These are phyloP conservation scores for Pythium biforme DNA, from an alignment of 352 stramenopile genomes.

Conservation along the genomic window DNA sequence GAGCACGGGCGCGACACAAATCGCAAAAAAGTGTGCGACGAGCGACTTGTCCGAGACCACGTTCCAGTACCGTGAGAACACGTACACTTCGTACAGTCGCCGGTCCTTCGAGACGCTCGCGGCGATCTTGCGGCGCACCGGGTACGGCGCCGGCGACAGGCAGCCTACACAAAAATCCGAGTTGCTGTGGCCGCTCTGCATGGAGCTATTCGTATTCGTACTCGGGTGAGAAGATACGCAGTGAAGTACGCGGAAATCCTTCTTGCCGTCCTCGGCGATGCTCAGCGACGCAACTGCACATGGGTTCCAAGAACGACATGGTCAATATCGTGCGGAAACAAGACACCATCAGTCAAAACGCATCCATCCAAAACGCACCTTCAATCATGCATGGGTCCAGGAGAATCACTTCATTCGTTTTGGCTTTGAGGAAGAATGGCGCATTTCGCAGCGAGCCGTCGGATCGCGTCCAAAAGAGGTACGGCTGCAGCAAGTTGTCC, in stretches of 20 bases:
- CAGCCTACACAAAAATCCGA: constrained; percentile 64
- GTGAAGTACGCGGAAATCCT: constrained; percentile 78
- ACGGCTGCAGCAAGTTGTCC: constrained; percentile 74
- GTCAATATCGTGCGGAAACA: neutral
- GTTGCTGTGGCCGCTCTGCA: constrained; percentile 26
- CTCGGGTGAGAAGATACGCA: constrained; percentile 54
- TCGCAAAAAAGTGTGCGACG: constrained; percentile 58
- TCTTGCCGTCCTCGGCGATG: constrained; percentile 54
- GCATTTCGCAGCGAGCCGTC: constrained; percentile 58
- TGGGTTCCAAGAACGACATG: neutral
- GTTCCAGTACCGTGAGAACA: constrained; percentile 84
- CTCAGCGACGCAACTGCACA: constrained; percentile 62
- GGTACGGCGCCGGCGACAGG: constrained; percentile 46
- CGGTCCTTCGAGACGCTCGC: constrained; percentile 14
- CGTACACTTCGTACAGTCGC: constrained; percentile 55
- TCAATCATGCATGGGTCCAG: constrained; percentile 76
- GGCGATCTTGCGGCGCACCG: constrained; percentile 20
- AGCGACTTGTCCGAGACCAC: constrained; percentile 78
- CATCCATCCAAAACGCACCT: constrained; percentile 26
- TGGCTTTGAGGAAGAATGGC: constrained; percentile 50
- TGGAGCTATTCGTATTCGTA: constrained; percentile 8
- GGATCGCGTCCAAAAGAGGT: constrained; percentile 72
- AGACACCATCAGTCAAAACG: neutral
- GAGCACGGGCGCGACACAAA: constrained; percentile 61
- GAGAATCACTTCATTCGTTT: constrained; percentile 67